phyloP scores from a whole-genome alignment of 2,329 filamentous ascomycete species.

The Scedosporium apiospermum region DNA sequence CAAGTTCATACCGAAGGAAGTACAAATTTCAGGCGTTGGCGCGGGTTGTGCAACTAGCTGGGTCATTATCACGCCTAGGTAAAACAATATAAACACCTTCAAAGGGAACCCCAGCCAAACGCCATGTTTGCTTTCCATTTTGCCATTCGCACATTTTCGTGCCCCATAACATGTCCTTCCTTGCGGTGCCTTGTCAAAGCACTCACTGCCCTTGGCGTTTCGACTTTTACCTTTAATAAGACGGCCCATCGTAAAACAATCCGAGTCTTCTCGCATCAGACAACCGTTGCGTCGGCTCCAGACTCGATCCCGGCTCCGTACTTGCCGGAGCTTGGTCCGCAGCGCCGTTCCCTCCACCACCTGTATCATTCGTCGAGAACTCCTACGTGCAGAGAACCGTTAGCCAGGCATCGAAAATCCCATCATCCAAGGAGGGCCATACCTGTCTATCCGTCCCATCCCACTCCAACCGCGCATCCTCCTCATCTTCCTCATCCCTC shows the following conservation, averaged over 20 bases:
- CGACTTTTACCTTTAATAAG: neutral
- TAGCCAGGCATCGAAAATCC: neutral
- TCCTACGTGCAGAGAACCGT: neutral
- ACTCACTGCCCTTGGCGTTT: too few relatives aligned
- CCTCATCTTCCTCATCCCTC: slow-evolving; percentile 50
- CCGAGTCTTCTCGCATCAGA: slow-evolving; percentile 51
- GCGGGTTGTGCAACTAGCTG: slow-evolving; percentile 91
- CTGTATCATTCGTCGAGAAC: neutral
- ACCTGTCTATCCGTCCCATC: slow-evolving; percentile 58
- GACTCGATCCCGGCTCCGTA: slow-evolving; percentile 15
- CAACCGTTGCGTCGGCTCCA: slow-evolving; percentile 66
- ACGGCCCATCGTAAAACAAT: slow-evolving; percentile 23
- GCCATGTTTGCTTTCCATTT: neutral
- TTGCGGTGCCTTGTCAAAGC: neutral
- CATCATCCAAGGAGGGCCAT: slow-evolving; percentile 19
- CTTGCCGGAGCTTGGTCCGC: slow-evolving; percentile 15
- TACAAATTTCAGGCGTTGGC: slow-evolving; percentile 51
- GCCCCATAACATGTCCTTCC: neutral
- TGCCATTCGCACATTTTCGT: neutral
- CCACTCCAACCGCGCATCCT: slow-evolving; percentile 63
- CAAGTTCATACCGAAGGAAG: slow-evolving; percentile 40
- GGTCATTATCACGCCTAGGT: slow-evolving; percentile 38
- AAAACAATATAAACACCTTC: neutral
- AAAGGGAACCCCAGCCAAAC: neutral
- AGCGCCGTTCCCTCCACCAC: neutral